Conservation (phyloP, 805 yeast species). For the Yamadazyma scolyti region DNA sequence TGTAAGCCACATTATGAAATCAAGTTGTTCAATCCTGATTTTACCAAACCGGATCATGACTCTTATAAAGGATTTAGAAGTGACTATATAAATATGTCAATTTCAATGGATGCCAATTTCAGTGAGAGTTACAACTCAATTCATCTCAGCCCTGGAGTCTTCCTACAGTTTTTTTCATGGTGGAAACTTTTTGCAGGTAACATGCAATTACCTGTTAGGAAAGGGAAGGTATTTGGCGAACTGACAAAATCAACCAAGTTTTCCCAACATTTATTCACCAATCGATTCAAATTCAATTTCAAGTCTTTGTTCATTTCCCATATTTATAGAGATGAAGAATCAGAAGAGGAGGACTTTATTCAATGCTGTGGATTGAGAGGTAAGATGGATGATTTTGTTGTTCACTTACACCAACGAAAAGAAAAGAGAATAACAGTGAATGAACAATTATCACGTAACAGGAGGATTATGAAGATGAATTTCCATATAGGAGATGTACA, state of each 20-base stretch:
- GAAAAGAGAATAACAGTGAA: conserved; percentile 33
- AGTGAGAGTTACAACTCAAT: conserved; percentile 58
- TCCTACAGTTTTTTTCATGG: conserved; percentile 75
- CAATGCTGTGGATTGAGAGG: conserved; percentile 67
- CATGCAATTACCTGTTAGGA: conserved; percentile 72
- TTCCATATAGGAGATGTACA: conserved; percentile 66
- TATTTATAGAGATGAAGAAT: conserved; percentile 51
- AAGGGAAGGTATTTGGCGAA: conserved; percentile 68
- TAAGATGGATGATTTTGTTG: conserved; percentile 33
- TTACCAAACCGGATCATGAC: conserved; percentile 30
- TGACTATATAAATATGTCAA: conserved; percentile 37
- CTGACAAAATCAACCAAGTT: conserved; percentile 58
- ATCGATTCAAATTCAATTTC: conserved; percentile 73
- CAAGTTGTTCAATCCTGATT: conserved; percentile 55
- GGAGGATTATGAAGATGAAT: conserved; percentile 50
- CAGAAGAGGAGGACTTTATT: conserved; percentile 39
- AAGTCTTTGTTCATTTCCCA: conserved; percentile 75
- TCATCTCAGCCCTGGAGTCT: conserved; percentile 69
- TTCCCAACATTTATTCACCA: conserved; percentile 69
- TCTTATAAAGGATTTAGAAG: conserved; percentile 40
- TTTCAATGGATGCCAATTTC: conserved; percentile 33
- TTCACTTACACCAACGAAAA: conserved; percentile 40
- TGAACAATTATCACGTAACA: conserved; percentile 45
- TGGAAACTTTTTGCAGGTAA: conserved; percentile 82
- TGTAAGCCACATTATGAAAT: conserved; percentile 62